phyloP scores from a whole-genome alignment of 805 yeast species.

The Starmerella vaccinii region DNA sequence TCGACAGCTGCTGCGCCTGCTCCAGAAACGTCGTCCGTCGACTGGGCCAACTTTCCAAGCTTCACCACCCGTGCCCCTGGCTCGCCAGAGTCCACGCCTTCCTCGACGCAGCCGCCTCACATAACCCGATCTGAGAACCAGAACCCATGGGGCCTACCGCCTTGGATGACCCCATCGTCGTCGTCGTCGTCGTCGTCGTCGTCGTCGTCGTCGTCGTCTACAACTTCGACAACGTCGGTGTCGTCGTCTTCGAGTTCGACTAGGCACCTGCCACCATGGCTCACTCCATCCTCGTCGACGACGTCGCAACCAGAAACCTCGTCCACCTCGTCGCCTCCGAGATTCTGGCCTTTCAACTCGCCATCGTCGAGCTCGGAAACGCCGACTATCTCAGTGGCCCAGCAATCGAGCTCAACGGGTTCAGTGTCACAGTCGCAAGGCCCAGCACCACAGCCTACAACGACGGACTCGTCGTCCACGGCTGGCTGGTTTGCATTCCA shows the following conservation, averaged over 20 bases:
- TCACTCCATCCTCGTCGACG: not conserved
- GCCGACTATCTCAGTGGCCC: not conserved
- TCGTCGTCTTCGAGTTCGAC: not conserved
- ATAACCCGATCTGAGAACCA: not conserved
- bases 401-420: not conserved
- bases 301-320: not conserved
- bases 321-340: not conserved
- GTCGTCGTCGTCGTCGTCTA: not conserved
- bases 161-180: not conserved
- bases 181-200: not conserved
- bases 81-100: not conserved
- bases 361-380: not conserved
- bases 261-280: not conserved
- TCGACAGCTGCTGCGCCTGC: not conserved
- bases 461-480: not conserved
- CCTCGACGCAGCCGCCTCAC: not conserved
- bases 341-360: not conserved
- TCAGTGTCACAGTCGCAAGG: not conserved
- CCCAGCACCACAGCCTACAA: not conserved
- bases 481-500: slow-evolving; percentile 4
- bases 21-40: not conserved
- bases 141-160: not conserved
- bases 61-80: not conserved
- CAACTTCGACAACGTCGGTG: not conserved
- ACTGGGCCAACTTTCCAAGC: not conserved